Conservation (phyloP, 805 yeast genomes). For the Lipomyces spencermartinsiae region DNA sequence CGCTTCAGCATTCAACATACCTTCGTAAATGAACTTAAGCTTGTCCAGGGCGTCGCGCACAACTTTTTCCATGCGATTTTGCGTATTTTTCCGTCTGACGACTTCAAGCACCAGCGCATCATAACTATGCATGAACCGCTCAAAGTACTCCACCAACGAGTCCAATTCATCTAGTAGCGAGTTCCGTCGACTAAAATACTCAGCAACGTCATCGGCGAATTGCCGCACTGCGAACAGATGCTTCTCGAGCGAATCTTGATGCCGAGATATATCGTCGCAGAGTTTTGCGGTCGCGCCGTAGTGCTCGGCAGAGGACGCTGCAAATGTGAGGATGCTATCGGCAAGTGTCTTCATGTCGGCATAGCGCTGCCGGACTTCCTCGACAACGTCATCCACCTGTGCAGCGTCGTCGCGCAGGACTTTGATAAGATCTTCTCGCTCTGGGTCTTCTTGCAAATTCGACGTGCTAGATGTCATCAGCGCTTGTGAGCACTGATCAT, state of each 20-base stretch:
- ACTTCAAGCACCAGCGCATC: slow-evolving; percentile 59
- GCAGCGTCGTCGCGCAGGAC: slow-evolving; percentile 53
- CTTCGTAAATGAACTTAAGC: slow-evolving; percentile 50
- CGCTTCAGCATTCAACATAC: background rate
- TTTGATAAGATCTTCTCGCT: slow-evolving; percentile 60
- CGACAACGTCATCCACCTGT: slow-evolving; percentile 43
- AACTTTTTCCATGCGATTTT: slow-evolving; percentile 50
- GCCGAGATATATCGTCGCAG: background rate
- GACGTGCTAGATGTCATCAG: slow-evolving; percentile 48
- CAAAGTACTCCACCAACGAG: slow-evolving; percentile 57
- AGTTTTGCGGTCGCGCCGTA: slow-evolving; percentile 12
- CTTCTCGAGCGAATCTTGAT: slow-evolving; percentile 14
- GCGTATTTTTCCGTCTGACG: slow-evolving; percentile 55
- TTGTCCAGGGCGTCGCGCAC: slow-evolving; percentile 52
- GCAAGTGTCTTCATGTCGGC: slow-evolving; percentile 20
- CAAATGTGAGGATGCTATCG: slow-evolving; percentile 14
- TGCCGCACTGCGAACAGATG: slow-evolving; percentile 37
- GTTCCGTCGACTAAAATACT: slow-evolving; percentile 32
- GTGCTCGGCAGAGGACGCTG: slow-evolving; percentile 21
- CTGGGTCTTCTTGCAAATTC: slow-evolving; percentile 44
- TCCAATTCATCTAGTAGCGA: slow-evolving; percentile 47
- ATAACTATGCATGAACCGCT: slow-evolving; percentile 59
- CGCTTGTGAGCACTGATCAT: slow-evolving; percentile 74
- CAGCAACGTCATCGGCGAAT: slow-evolving; percentile 43
- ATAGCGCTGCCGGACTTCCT: slow-evolving; percentile 32